Percentiles rank a stretch among this genome's conserved stretches.
Evolutionary conservation across 768 basidiomycete genomes (phyloP).

Genomic region (Mycena vulgaris): DNA sequence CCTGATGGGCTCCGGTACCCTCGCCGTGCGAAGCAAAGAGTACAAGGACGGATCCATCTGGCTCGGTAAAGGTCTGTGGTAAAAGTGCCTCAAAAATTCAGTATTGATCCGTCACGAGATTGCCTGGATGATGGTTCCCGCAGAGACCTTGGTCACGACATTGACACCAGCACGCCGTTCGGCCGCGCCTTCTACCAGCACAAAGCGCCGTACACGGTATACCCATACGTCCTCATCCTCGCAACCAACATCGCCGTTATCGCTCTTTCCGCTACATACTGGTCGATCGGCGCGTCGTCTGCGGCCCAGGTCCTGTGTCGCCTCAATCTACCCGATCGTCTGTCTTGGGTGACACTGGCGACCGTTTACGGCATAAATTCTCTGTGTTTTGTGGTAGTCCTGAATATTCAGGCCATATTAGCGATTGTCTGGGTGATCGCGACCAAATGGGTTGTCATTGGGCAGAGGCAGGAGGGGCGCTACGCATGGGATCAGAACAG

Average conservation of each 20-base stretch:
- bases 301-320: constrained; percentile 56
- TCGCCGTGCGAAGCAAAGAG: constrained; percentile 53
- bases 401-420: no score
- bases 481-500: constrained; percentile 62
- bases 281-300: constrained; percentile 55
- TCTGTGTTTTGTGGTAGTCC: constrained; percentile 55
- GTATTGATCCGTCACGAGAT: constrained; percentile 9
- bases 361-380: constrained; percentile 58
- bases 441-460: constrained; percentile 60
- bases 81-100: not conserved
- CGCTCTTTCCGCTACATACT: constrained; percentile 54
- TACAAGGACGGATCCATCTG: constrained; percentile 62
- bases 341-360: constrained; percentile 54
- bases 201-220: constrained; percentile 56
- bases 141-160: constrained; percentile 37
- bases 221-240: constrained; percentile 54
- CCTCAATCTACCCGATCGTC: constrained; percentile 49
- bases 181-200: constrained; percentile 58
- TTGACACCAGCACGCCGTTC: constrained; percentile 56
- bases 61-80: constrained; percentile 60
- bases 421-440: constrained; percentile 56
- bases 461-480: constrained; percentile 53
- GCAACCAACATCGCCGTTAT: constrained; percentile 55
- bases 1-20: constrained; percentile 63
- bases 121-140: constrained; percentile 34